Evolutionary conservation across 2,329 filamentous ascomycete genomes (phyloP).

Genomic region (Sporothrix schenckii): DNA sequence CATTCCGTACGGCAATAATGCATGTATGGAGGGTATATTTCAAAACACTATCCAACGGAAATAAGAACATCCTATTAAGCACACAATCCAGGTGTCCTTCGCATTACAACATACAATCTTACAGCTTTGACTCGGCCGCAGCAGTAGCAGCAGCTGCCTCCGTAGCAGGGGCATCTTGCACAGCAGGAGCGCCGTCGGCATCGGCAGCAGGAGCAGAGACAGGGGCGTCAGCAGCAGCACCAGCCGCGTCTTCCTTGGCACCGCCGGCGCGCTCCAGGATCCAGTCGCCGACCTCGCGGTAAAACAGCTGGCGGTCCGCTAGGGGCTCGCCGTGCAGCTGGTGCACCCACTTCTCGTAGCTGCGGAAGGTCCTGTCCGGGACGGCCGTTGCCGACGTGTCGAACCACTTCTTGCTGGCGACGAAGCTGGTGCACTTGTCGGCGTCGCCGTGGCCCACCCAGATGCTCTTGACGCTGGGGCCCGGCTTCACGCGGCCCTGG

Average conservation of each 20-base stretch:
- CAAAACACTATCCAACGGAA: background rate
- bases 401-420: conserved; percentile 66
- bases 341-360: conserved; percentile 79
- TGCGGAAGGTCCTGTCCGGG: conserved; percentile 69
- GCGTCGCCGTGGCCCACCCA: conserved; percentile 76
- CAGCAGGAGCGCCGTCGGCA: background rate
- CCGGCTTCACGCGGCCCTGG: conserved; percentile 56
- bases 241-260: background rate
- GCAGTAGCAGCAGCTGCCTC: background rate
- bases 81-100: background rate
- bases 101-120: background rate
- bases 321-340: conserved; percentile 64
- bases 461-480: conserved; percentile 62
- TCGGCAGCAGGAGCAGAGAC: background rate
- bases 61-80: background rate
- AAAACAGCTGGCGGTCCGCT: conserved; percentile 55
- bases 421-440: conserved; percentile 70
- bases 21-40: conserved; percentile 22
- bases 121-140: conserved; percentile 26
- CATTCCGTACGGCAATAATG: background rate
- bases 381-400: conserved; percentile 54
- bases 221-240: background rate
- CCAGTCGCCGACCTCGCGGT: conserved; percentile 67
- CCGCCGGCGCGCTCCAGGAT: conserved; percentile 54
- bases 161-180: background rate